Conservation (phyloP, 306 rosid species). For the Inga oerstediana region DNA sequence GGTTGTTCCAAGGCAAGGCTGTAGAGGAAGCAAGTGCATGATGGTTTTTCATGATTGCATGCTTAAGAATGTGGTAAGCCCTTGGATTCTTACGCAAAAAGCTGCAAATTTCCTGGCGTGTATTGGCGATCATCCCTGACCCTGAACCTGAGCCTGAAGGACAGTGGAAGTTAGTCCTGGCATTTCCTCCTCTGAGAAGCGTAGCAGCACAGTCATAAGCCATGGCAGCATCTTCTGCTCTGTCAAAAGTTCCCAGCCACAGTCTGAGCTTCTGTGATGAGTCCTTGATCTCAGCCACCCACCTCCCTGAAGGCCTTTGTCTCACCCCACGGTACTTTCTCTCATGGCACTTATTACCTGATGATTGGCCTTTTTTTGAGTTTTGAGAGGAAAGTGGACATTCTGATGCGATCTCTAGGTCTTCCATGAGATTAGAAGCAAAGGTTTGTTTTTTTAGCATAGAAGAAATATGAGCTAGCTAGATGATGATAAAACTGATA, state of each 20-base stretch:
- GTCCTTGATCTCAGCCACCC: slow-evolving; percentile 94
- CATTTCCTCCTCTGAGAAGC: slow-evolving; percentile 83
- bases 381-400: slow-evolving; percentile 40
- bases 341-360: slow-evolving; percentile 25
- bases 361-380: slow-evolving; percentile 28
- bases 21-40: slow-evolving; percentile 47
- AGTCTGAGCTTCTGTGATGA: slow-evolving; percentile 85
- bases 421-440: slow-evolving; percentile 54
- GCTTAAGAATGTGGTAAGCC: slow-evolving; percentile 67
- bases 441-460: slow-evolving; percentile 39
- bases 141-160: neutral
- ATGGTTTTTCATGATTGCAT: slow-evolving; percentile 67
- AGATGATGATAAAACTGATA: slow-evolving; percentile 23
- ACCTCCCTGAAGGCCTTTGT: slow-evolving; percentile 92
- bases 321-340: slow-evolving; percentile 82
- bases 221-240: slow-evolving; percentile 80
- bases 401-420: slow-evolving; percentile 37
- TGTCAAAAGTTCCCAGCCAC: slow-evolving; percentile 88
- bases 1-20: slow-evolving; percentile 33
- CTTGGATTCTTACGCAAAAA: slow-evolving; percentile 69
- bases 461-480: slow-evolving; percentile 29
- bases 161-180: slow-evolving; percentile 77
- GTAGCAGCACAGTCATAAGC: slow-evolving; percentile 88
- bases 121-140: slow-evolving; percentile 31
- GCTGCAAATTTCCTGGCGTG: slow-evolving; percentile 44